Percentiles rank a stretch among this genome's conserved stretches.
Conservation (phyloP, 331 rosid genomes). For the Rosa hybrid region DNA sequence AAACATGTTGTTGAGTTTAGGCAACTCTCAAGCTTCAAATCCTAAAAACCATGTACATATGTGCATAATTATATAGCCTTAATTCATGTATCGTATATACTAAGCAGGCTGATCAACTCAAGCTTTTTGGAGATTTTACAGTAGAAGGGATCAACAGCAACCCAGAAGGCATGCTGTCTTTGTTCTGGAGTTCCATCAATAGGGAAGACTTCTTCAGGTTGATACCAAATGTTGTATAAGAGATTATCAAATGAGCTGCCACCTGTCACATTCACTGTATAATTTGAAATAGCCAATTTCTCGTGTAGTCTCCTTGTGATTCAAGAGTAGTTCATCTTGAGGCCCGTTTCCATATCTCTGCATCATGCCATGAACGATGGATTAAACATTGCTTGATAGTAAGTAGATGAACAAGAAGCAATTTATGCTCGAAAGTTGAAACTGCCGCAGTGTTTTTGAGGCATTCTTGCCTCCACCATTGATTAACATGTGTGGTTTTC, state of each 20-base stretch:
- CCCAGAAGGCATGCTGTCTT: conserved; percentile 48
- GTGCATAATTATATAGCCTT: neutral
- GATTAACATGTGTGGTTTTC: neutral
- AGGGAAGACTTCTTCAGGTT: conserved; percentile 58
- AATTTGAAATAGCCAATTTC: conserved; percentile 44
- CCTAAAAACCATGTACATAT: conserved; percentile 16
- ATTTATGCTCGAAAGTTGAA: neutral
- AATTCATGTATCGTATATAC: neutral
- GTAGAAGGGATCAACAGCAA: conserved; percentile 42
- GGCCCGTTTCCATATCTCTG: conserved; percentile 52
- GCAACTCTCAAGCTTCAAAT: conserved; percentile 36
- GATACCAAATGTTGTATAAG: conserved; percentile 54
- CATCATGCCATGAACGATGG: neutral
- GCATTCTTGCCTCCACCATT: neutral
- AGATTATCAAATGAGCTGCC: conserved; percentile 31
- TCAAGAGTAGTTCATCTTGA: conserved; percentile 41
- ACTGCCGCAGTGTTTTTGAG: neutral
- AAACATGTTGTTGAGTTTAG: conserved; percentile 55
- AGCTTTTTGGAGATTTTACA: conserved; percentile 33
- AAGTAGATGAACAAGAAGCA: neutral
- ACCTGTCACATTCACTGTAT: conserved; percentile 31
- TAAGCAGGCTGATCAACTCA: neutral
- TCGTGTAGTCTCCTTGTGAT: conserved; percentile 50
- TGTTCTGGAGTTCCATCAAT: conserved; percentile 52
- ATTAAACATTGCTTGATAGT: neutral